A percentile compares a stretch with the other conserved stretches of the same genome.
These are phyloP conservation scores for Diplocarpon rosae DNA, from an alignment of 2,329 filamentous ascomycete genomes.

Conservation along the genomic window DNA sequence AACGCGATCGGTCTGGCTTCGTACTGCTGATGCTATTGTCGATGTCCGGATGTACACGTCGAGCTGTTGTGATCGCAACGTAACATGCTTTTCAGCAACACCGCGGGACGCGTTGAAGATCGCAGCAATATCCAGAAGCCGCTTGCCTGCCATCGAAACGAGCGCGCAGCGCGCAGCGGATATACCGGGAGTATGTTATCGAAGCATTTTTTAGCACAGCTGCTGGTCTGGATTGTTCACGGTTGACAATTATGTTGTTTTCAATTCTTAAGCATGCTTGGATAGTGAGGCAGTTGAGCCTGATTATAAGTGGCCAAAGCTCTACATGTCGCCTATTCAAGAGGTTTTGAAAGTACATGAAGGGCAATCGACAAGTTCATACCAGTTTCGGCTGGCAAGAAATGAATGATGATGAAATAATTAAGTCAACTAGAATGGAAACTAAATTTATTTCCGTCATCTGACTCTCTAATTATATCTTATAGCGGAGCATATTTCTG, in stretches of 20 bases:
- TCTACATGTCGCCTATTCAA: no score
- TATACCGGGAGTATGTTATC: conserved; percentile 4
- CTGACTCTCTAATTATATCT: no score
- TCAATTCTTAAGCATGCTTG: no score
- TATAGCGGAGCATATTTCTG: no score
- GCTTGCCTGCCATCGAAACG: conserved; percentile 41
- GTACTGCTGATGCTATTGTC: conserved; percentile 49
- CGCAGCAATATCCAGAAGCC: conserved; percentile 60
- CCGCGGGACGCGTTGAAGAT: conserved; percentile 59
- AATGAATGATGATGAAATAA: no score
- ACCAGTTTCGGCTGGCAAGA: no score
- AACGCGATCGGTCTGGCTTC: conserved; percentile 48
- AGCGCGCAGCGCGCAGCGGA: background rate
- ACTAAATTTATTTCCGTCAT: no score
- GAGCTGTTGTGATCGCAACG: conserved; percentile 46
- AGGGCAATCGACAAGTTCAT: no score
- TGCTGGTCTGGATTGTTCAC: background rate
- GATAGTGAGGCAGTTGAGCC: background rate
- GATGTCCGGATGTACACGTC: conserved; percentile 55
- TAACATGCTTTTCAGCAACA: conserved; percentile 52
- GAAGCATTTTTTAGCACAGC: conserved; percentile 12
- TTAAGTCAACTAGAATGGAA: no score
- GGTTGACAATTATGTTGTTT: background rate
- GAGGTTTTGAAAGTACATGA: no score
- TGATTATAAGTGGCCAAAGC: no score